Base-by-base conservation (phyloP, 805 yeast species). In the Cyberlindnera japonica region DNA sequence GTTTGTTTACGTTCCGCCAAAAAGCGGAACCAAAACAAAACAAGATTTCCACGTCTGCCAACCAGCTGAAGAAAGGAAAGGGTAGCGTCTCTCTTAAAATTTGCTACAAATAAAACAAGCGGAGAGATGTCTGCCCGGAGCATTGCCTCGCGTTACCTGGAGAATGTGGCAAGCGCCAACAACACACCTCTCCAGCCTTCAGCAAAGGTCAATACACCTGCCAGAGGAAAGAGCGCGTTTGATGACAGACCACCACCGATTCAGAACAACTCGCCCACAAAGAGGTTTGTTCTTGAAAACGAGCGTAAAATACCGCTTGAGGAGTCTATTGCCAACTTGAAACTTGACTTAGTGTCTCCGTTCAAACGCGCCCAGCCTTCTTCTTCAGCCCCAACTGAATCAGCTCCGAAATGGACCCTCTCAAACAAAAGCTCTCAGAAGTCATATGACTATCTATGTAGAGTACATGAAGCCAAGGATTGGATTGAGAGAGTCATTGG, bases 361-460 rank as follows among this genome's bases (percentile, higher is more conserved):
- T 42, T 55, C 36, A 53, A 54, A 32, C 44, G 53, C 34, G 26
- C 47, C 7, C 31, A 24, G 7, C 26, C 34, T 7, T 19, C 35
- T 3, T 3, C 21, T 5, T 12, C 17, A 6, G 17, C 30, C 11
- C 13, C 17, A n/a, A 28, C 20, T 10, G 36, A 19, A 4, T 45
- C 44, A 2, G 40, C 48, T 8, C 51, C 45, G 20, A 44, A 43
- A 15, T 45, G 48, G 49, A 42, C 46, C n/a, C 42, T 41, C 7
- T 36, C 41, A 4, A 45, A 41, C 24, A 44, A 46, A 38, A 32
- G 34, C 6, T 44, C 45, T 3, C 42, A 52, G n/a, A 64, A 74
- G 47, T 81, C 81, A 6, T 85, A 86, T 57, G 93, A 85, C 58
- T 86, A 86, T 53, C 66, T 87, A 32, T 86, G 95, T 59, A 77